Evolutionary conservation across 2,329 filamentous ascomycete genomes (phyloP).

Genomic region (Stemphylium beticola): DNA sequence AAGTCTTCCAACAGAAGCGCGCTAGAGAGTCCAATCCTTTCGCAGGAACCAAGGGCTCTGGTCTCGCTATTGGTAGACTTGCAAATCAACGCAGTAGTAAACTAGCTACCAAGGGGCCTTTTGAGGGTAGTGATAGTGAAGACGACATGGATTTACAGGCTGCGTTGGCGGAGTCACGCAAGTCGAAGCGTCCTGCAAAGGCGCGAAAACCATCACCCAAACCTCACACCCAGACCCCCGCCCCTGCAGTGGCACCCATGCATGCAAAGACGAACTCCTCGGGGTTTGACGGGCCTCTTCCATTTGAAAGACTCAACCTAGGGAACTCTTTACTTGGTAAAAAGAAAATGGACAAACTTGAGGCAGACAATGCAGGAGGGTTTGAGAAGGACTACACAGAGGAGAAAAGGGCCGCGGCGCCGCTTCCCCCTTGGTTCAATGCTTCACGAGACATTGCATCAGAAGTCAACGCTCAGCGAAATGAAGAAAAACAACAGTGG

Average conservation of each 20-base stretch:
- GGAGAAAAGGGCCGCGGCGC: conserved; percentile 57
- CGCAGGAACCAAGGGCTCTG: conserved; percentile 49
- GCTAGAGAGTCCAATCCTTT: conserved; percentile 54
- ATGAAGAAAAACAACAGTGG: conserved; percentile 55
- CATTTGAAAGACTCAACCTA: conserved; percentile 82
- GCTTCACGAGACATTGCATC: conserved; percentile 57
- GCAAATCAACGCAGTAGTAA: conserved; percentile 76
- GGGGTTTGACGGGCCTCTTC: conserved; percentile 77
- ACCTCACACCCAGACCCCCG: conserved; percentile 16
- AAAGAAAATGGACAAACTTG: conserved; percentile 60
- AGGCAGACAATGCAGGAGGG: conserved; percentile 66
- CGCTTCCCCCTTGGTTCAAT: conserved; percentile 77
- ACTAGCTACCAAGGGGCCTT: conserved; percentile 39
- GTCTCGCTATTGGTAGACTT: conserved; percentile 71
- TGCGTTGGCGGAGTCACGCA: conserved; percentile 74
- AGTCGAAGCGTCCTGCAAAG: conserved; percentile 48
- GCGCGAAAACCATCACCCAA: conserved; percentile 43
- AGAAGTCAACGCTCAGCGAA: conserved; percentile 62
- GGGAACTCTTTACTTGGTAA: conserved; percentile 64
- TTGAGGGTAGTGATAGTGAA: conserved; percentile 61
- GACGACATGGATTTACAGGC: conserved; percentile 79
- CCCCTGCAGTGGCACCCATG: conserved; percentile 32
- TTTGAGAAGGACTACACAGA: conserved; percentile 62
- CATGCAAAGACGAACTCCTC: conserved; percentile 61
- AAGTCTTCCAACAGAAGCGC: conserved; percentile 55